These are phyloP conservation scores for Pythium scleroteichum DNA, from an alignment of 352 stramenopile species.

Conservation along the genomic window DNA sequence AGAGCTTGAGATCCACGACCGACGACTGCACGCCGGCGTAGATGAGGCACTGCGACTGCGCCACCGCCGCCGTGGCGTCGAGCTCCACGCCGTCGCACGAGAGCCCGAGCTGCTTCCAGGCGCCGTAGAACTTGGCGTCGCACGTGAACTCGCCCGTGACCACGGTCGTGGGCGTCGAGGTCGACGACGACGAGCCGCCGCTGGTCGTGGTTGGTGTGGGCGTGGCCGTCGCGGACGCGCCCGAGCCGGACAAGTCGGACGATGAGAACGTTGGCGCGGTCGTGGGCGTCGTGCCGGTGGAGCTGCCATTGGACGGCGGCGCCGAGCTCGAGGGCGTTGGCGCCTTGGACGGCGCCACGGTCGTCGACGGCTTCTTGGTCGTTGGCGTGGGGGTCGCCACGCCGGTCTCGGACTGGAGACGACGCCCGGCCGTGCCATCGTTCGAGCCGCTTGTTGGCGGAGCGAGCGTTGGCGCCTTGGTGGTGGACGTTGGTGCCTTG, in stretches of 20 bases:
- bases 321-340: slow-evolving; percentile 19
- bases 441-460: slow-evolving; percentile 7
- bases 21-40: slow-evolving; percentile 62
- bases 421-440: slow-evolving; percentile 6
- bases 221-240: not conserved
- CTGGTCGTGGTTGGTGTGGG: slow-evolving; percentile 8
- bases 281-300: slow-evolving; percentile 3
- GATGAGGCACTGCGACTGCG: slow-evolving; percentile 70
- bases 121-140: slow-evolving; percentile 77
- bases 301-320: slow-evolving; percentile 3
- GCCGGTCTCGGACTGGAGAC: slow-evolving; percentile 16
- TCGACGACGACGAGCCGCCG: not conserved
- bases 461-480: slow-evolving; percentile 1
- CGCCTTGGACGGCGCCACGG: slow-evolving; percentile 19
- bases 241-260: slow-evolving; percentile 18
- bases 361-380: slow-evolving; percentile 30
- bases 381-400: slow-evolving; percentile 15
- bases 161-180: slow-evolving; percentile 13
- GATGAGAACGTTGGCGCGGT: slow-evolving; percentile 15
- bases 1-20: slow-evolving; percentile 62
- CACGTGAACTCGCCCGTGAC: slow-evolving; percentile 64
- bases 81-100: slow-evolving; percentile 55
- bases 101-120: slow-evolving; percentile 67
- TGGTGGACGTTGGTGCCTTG: slow-evolving; percentile 7
- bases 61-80: slow-evolving; percentile 45